These are phyloP conservation scores for Penicillium sp. DNA, from an alignment of 2,329 filamentous ascomycete genomes.

Conservation along the genomic window DNA sequence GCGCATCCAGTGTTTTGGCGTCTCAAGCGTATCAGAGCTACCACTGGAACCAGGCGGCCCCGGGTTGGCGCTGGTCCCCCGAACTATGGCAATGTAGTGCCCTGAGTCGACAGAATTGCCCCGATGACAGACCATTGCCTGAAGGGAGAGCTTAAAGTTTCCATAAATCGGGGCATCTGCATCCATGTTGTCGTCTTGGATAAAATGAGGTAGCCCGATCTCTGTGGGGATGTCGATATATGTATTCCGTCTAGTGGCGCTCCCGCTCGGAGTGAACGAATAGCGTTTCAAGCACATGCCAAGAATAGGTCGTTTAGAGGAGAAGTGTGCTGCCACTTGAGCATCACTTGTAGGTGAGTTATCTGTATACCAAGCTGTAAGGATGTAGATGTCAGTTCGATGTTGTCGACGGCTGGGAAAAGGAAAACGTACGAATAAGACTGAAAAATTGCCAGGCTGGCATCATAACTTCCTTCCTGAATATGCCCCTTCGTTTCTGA, in stretches of 20 bases:
- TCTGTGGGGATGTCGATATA: conserved; percentile 91
- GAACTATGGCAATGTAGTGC: conserved; percentile 86
- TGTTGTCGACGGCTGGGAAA: conserved; percentile 30
- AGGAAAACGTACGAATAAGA: conserved; percentile 72
- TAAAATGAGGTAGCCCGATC: conserved; percentile 82
- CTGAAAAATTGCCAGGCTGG: conserved; percentile 98
- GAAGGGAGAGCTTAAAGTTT: conserved; percentile 92
- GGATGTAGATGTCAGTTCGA: conserved; percentile 36
- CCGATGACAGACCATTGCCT: conserved; percentile 90
- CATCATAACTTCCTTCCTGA: conserved; percentile 84
- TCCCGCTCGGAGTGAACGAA: conserved; percentile 70
- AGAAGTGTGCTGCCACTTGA: conserved; percentile 88
- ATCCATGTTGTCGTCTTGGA: conserved; percentile 74
- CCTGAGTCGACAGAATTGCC: conserved; percentile 84
- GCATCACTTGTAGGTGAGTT: conserved; percentile 68
- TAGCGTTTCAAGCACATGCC: conserved; percentile 95
- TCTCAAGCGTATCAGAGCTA: conserved; percentile 51
- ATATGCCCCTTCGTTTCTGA: conserved; percentile 43
- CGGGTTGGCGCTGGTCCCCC: conserved; percentile 63
- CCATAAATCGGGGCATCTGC: conserved; percentile 71
- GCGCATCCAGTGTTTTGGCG: conserved; percentile 80
- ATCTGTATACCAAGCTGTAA: conserved; percentile 80
- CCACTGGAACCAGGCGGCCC: conserved; percentile 31
- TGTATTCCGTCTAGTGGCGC: conserved; percentile 73
- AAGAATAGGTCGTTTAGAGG: conserved; percentile 78